phyloP scores from a whole-genome alignment of 768 basidiomycete genomes.

The Pulveroboletus sp. region DNA sequence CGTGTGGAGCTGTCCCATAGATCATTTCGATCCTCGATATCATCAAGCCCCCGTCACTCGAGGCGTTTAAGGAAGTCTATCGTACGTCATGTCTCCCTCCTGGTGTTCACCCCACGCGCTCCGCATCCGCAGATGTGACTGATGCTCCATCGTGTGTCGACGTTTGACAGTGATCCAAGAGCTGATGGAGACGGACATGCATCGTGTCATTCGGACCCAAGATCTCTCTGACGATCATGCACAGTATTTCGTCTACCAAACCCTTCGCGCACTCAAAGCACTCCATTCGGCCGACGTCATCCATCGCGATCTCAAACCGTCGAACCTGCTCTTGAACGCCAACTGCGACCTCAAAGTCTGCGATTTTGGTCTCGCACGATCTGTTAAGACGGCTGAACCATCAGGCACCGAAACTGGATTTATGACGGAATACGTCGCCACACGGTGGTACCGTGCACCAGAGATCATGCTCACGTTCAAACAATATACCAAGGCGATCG shows the following conservation, averaged over 20 bases:
- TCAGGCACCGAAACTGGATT: slow-evolving; percentile 81
- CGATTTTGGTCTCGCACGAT: slow-evolving; percentile 94
- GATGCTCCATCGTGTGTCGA: background rate
- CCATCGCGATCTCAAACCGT: slow-evolving; percentile 94
- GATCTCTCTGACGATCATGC: slow-evolving; percentile 94
- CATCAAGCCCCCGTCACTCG: slow-evolving; percentile 72
- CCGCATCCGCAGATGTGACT: background rate
- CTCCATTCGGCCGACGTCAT: slow-evolving; percentile 96
- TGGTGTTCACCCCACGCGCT: background rate
- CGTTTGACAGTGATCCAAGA: slow-evolving; percentile 71
- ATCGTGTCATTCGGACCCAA: slow-evolving; percentile 93
- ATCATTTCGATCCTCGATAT: slow-evolving; percentile 91
- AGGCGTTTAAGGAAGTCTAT: slow-evolving; percentile 86
- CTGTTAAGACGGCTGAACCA: slow-evolving; percentile 79
- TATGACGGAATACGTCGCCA: slow-evolving; percentile 98
- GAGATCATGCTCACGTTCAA: slow-evolving; percentile 99
- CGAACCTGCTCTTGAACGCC: slow-evolving; percentile 94
- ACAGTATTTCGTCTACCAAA: slow-evolving; percentile 92
- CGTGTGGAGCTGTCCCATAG: slow-evolving; percentile 30
- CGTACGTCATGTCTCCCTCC: slow-evolving; percentile 36
- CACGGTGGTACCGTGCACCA: slow-evolving; percentile 97
- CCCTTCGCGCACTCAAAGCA: slow-evolving; percentile 91
- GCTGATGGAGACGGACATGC: slow-evolving; percentile 95
- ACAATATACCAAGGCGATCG: slow-evolving; percentile 95
- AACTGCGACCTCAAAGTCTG: slow-evolving; percentile 95